Evolutionary conservation across 257 asterid genomes (phyloP).

Genomic region (Solanum chmielewskii): DNA sequence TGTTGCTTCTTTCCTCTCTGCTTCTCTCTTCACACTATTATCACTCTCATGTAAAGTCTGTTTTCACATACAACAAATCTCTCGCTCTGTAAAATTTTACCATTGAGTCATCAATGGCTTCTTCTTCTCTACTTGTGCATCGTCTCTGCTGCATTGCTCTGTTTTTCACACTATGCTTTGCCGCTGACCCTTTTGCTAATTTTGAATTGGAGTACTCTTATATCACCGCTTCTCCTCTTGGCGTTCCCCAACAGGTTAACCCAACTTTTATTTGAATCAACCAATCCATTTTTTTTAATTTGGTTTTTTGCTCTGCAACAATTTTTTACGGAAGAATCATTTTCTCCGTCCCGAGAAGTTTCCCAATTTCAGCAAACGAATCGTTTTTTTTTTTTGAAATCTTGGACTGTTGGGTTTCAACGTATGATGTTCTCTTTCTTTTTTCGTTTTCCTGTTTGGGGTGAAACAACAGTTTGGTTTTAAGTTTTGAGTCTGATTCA

Average conservation of each 20-base stretch:
- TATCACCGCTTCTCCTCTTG: slow-evolving; percentile 81
- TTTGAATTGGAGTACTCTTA: slow-evolving; percentile 60
- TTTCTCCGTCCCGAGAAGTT: neutral
- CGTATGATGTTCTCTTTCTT: neutral
- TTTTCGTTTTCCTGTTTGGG: neutral
- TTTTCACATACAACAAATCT: neutral
- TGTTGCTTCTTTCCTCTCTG: neutral
- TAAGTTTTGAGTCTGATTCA: neutral
- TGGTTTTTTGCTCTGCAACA: neutral
- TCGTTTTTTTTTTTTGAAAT: neutral
- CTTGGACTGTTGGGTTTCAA: neutral
- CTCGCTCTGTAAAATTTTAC: neutral
- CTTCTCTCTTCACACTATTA: neutral
- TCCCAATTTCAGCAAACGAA: neutral
- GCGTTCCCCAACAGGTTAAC: slow-evolving; percentile 85
- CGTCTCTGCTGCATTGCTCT: slow-evolving; percentile 19
- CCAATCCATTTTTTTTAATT: too few species aligned
- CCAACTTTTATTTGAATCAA: neutral
- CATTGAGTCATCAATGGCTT: slow-evolving; percentile 4
- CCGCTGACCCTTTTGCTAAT: slow-evolving; percentile 58
- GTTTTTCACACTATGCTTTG: slow-evolving; percentile 28
- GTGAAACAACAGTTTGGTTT: neutral
- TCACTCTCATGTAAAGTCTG: neutral
- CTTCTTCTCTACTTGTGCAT: neutral
- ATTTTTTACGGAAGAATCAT: neutral